Evolutionary conservation across 768 basidiomycete species (phyloP), one percentile per base, ranked within the genome.

Genomic region (Pulveroboletus sp.): DNA sequence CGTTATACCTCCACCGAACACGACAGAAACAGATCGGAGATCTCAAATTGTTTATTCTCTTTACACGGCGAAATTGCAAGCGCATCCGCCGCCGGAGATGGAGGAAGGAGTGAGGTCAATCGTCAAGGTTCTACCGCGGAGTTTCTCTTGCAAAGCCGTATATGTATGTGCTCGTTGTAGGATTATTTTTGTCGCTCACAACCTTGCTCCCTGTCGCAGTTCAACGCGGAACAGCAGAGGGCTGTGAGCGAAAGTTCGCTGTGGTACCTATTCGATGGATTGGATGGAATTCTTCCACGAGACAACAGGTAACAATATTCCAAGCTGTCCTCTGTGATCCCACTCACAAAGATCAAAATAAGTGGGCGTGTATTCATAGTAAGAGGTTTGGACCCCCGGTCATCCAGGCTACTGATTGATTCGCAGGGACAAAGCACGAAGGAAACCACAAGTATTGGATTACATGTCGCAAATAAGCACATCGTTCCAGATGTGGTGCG

Each of bases 401-500:
- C 20, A 5, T 17, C 16, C 7, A 22, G 30, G 13, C 12, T 12
- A 11, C 23, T 16, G 35, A 43, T 20, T n/a, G 20, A 19, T 41
- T 14, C 19, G n/a, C 27, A 89, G 86, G 90, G 90, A 9, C 91
- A 93, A 67, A 81, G 89, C 13, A 94, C 91, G 3, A 83, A 76
- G 6, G 93, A 97, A 67, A 93, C 91, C 6, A 93, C 93, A 1
- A 93, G 93, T 23, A 68, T 81, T 24, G 73, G 71, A 2, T 74
- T 75, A 0, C 78, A 83, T 48, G 71, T 85, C 53, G 73, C 89
- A 1, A 82, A 86, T 11, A 35, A 35, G 34, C 75, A 92, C 4
- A 94, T 95, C 62, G 93, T 97, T 49, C 89, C 91, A 10, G 95
- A 93, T 0, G 93, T 97, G 6, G 93, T 95, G 66, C 79, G 93